Conservation (phyloP, 2,329 filamentous ascomycete species). For the Alternaria triticimaculans region DNA sequence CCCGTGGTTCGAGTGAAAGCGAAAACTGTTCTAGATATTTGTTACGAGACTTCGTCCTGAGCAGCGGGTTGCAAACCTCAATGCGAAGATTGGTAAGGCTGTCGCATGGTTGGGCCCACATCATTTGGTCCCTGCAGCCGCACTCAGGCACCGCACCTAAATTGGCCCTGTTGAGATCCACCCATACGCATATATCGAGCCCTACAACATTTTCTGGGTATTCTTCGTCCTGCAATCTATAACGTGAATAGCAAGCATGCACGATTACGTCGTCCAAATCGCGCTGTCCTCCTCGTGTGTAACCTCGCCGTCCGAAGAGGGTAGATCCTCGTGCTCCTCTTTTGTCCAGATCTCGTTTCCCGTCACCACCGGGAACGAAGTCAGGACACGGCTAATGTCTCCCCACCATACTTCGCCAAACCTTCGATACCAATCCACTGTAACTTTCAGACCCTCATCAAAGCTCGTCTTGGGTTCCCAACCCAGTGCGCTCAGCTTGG, state of each 20-base stretch:
- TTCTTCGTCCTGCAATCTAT: background rate
- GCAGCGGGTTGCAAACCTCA: background rate
- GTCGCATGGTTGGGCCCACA: conserved; percentile 9
- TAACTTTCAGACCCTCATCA: conserved; percentile 44
- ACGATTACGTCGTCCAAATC: conserved; percentile 31
- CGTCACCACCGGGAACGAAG: conserved; percentile 48
- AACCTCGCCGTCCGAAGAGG: conserved; percentile 40
- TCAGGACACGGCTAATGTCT: conserved; percentile 48
- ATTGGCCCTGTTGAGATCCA: background rate
- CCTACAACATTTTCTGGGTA: conserved; percentile 6
- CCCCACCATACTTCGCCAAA: conserved; percentile 53
- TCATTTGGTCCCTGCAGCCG: conserved; percentile 31
- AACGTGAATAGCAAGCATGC: background rate
- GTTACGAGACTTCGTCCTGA: background rate
- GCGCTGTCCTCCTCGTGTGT: conserved; percentile 15
- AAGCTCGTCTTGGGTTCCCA: conserved; percentile 48
- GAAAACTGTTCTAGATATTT: too few species aligned
- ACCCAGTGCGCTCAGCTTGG: conserved; percentile 46
- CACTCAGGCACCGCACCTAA: background rate
- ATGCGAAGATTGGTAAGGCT: background rate
- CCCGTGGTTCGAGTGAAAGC: background rate
- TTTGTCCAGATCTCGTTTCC: conserved; percentile 51
- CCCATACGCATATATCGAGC: too few species aligned
- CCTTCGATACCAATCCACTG: conserved; percentile 49
- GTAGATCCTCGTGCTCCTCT: conserved; percentile 48